A percentile compares a stretch with the other conserved stretches of the same genome.
Evolutionary conservation across 2,329 filamentous ascomycete species (phyloP).

Genomic region (Albophoma yamanashiensis): DNA sequence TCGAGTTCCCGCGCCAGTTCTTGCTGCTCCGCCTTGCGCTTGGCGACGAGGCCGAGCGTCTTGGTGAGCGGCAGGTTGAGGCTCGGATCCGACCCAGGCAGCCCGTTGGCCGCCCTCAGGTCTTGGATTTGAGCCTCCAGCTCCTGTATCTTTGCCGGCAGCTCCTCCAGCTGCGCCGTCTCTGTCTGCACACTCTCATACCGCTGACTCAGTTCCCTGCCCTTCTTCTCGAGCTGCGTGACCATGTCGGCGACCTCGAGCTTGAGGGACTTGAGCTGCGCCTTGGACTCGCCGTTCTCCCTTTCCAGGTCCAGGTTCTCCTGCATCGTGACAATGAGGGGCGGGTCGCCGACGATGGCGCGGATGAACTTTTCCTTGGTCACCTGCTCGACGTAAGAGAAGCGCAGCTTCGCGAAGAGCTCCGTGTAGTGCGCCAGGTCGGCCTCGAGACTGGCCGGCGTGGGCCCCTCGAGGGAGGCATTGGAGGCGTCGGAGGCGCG

Average conservation of each 20-base stretch:
- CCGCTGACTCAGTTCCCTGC: slow-evolving; percentile 43
- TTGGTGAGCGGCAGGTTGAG: slow-evolving; percentile 47
- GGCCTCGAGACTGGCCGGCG: slow-evolving; percentile 66
- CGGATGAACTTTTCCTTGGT: slow-evolving; percentile 97
- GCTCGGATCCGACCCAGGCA: slow-evolving; percentile 24
- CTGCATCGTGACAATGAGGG: slow-evolving; percentile 67
- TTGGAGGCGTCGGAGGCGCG: slow-evolving; percentile 65
- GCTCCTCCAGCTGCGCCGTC: slow-evolving; percentile 34
- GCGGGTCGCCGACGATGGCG: slow-evolving; percentile 82
- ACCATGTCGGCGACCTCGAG: slow-evolving; percentile 66
- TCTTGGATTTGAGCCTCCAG: slow-evolving; percentile 37
- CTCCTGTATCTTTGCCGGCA: slow-evolving; percentile 37
- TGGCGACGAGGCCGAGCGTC: slow-evolving; percentile 42
- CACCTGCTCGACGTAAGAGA: slow-evolving; percentile 96
- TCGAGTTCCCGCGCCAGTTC: slow-evolving; percentile 55
- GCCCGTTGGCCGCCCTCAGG: slow-evolving; percentile 30
- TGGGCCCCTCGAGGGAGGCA: slow-evolving; percentile 52
- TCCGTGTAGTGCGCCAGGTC: slow-evolving; percentile 89
- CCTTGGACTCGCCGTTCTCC: slow-evolving; percentile 60
- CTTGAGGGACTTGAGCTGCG: slow-evolving; percentile 69
- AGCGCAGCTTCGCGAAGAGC: slow-evolving; percentile 89
- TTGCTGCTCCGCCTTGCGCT: slow-evolving; percentile 37
- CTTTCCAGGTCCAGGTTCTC: slow-evolving; percentile 73
- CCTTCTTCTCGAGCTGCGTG: slow-evolving; percentile 56
- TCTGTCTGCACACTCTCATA: slow-evolving; percentile 41